Evolutionary conservation across 345 rosid species (phyloP), one percentile per base, ranked within the genome.

Genomic region (Zanthoxylum bungeanum): DNA sequence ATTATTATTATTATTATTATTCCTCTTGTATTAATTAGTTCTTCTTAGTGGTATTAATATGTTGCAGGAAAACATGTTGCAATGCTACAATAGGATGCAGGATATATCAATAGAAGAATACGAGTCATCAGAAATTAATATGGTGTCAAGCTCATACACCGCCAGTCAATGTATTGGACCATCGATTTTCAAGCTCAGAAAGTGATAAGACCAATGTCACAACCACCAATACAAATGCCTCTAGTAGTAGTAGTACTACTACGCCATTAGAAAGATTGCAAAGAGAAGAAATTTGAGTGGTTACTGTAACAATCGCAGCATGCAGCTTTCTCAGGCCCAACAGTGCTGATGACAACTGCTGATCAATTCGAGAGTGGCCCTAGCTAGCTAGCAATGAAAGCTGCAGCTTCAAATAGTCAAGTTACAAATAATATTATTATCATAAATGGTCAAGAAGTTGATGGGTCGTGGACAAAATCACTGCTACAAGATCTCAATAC

Each of bases 121-220:
- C 59, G 80, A 73, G 16, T n/a, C n/a, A n/a, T 61, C 79, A 69
- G 77, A 64, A 22, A 62, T 73, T 22, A 87, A 87, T 22, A 59
- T 64, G 66, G 57, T 75, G 71, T 79, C 75, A 22, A 80, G 87
- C 75, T 80, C 59, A 33, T 82, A 82, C 31, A 80, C n/a, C 92
- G 70, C 77, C 83, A 22, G 81, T 82, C 34, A 82, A 85, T 64
- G 91, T 91, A 68, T 86, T 89, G 64, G 91, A 85, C 70, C 80
- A 67, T 64, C 84, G 76, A 5, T 77, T 85, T 79, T 89, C 79
- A 9, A 79, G 84, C 82, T 74, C 81, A 33, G 86, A 78, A 68
- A 82, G 86, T 60, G 84, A 78, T 69, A 74, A 77, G 80, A 77
- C 81, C 57, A 60, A 51, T 47, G 79, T 51, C 73, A 49, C 62